Percentiles rank a stretch among this genome's conserved stretches.
Evolutionary conservation across 148 eudicot genomes (phyloP).

Genomic region (Persicaria maculosa): DNA sequence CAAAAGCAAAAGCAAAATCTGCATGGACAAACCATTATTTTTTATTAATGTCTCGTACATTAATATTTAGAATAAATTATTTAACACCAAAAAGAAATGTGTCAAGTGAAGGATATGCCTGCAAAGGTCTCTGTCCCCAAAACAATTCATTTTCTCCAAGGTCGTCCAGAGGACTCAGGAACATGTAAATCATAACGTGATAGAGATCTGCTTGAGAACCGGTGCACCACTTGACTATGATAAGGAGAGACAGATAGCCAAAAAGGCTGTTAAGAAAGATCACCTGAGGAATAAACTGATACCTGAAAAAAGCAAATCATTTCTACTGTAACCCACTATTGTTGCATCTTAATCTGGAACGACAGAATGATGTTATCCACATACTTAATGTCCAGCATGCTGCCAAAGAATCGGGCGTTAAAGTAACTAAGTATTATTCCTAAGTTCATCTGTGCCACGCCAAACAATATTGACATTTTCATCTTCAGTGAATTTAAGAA

Average conservation of each 20-base stretch:
- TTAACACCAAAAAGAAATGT: slow-evolving; percentile 5
- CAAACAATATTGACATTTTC: slow-evolving; percentile 98
- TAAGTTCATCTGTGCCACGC: slow-evolving; percentile 86
- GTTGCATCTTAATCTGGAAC: slow-evolving; percentile 6
- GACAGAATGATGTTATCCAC: slow-evolving; percentile 18
- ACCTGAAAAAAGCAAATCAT: slow-evolving; percentile 44
- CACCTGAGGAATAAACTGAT: slow-evolving; percentile 94
- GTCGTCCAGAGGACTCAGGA: slow-evolving; percentile 89
- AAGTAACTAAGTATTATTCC: slow-evolving; percentile 92
- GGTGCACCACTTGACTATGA: slow-evolving; percentile 88
- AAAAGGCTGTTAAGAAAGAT: slow-evolving; percentile 98
- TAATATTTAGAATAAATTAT: not conserved
- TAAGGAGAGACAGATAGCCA: slow-evolving; percentile 94
- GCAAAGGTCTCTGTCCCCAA: slow-evolving; percentile 89
- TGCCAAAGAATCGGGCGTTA: slow-evolving; percentile 75
- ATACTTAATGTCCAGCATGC: slow-evolving; percentile 78
- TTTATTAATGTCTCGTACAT: not conserved
- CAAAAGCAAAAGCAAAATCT: slow-evolving; percentile 71
- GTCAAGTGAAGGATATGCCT: slow-evolving; percentile 41
- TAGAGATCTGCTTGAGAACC: slow-evolving; percentile 98
- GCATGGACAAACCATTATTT: slow-evolving; percentile 20
- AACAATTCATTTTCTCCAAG: slow-evolving; percentile 94
- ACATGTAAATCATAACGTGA: slow-evolving; percentile 99
- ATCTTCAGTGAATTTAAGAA: slow-evolving; percentile 92
- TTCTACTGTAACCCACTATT: not conserved